phyloP scores from a whole-genome alignment of 345 rosid genomes.

The Salix arbutifolia region DNA sequence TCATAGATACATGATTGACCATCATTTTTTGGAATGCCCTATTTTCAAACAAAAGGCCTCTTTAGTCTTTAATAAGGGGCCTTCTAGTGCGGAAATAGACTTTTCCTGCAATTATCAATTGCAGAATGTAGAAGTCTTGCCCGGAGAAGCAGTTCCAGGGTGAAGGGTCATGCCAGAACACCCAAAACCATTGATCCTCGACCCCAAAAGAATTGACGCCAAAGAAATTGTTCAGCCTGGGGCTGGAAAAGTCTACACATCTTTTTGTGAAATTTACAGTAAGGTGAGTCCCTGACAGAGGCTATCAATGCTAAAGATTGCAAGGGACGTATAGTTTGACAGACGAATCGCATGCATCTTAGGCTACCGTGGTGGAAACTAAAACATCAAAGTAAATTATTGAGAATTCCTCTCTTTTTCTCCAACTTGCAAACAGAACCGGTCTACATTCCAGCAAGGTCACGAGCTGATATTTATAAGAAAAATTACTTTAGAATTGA shows the following conservation, averaged over 20 bases:
- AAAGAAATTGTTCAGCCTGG: background rate
- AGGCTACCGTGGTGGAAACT: background rate
- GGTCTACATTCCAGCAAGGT: background rate
- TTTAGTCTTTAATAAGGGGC: background rate
- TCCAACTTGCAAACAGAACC: background rate
- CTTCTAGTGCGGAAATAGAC: background rate
- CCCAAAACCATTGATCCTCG: background rate
- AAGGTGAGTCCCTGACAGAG: background rate
- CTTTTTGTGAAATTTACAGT: background rate
- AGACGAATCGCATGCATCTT: background rate
- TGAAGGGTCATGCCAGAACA: background rate
- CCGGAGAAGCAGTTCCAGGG: background rate
- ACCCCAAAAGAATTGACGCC: background rate
- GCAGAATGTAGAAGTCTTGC: background rate
- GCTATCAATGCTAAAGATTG: background rate
- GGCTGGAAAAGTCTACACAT: background rate
- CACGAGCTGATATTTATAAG: background rate
- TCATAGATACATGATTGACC: background rate
- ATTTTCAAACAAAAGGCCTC: background rate
- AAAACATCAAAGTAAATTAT: background rate
- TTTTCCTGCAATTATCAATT: background rate
- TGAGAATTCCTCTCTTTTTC: background rate
- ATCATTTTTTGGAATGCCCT: background rate
- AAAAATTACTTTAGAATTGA: background rate
- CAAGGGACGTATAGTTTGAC: background rate